These are phyloP conservation scores for Rhodotorula sp. DNA, from an alignment of 1,284 basidiomycete species.

Conservation along the genomic window DNA sequence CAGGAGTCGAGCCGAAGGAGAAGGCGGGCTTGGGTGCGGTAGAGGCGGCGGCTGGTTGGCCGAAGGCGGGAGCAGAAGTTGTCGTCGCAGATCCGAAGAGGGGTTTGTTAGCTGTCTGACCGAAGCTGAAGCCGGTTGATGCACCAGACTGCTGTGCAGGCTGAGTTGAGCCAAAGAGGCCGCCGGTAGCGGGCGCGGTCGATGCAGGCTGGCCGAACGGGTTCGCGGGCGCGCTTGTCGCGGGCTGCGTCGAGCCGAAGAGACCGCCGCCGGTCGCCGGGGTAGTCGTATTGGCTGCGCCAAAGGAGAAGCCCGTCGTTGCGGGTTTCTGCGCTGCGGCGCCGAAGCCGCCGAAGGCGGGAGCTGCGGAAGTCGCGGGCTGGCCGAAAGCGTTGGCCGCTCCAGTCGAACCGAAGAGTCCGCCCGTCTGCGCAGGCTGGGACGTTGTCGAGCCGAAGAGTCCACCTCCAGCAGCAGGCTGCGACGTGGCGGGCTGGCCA, in stretches of 20 bases:
- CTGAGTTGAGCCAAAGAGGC: slow-evolving; percentile 30
- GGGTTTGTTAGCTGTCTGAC: slow-evolving; percentile 32
- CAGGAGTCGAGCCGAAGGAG: slow-evolving; percentile 29
- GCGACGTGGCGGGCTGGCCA: slow-evolving; percentile 46
- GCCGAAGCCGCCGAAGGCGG: slow-evolving; percentile 30
- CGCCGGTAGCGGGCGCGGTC: slow-evolving; percentile 23
- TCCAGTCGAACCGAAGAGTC: slow-evolving; percentile 25
- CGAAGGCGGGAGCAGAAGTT: slow-evolving; percentile 33
- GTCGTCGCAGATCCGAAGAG: slow-evolving; percentile 34
- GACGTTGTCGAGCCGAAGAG: slow-evolving; percentile 25
- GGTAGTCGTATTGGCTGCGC: slow-evolving; percentile 15
- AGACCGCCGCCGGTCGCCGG: slow-evolving; percentile 27
- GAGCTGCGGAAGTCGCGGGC: slow-evolving; percentile 30
- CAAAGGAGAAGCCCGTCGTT: slow-evolving; percentile 39
- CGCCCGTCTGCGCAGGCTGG: slow-evolving; percentile 27
- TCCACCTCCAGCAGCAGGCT: slow-evolving; percentile 27
- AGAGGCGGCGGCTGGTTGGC: slow-evolving; percentile 15
- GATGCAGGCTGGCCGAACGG: slow-evolving; percentile 32
- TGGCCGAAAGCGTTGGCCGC: slow-evolving; percentile 39
- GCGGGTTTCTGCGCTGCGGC: slow-evolving; percentile 44
- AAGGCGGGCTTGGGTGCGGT: slow-evolving; percentile 31
- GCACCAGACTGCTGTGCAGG: slow-evolving; percentile 29
- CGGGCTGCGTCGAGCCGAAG: slow-evolving; percentile 42
- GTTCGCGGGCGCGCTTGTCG: slow-evolving; percentile 32
- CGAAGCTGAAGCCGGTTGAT: slow-evolving; percentile 37